These are phyloP conservation scores for Nakataea oryzae DNA, from an alignment of 2,329 filamentous ascomycete genomes.

Conservation along the genomic window DNA sequence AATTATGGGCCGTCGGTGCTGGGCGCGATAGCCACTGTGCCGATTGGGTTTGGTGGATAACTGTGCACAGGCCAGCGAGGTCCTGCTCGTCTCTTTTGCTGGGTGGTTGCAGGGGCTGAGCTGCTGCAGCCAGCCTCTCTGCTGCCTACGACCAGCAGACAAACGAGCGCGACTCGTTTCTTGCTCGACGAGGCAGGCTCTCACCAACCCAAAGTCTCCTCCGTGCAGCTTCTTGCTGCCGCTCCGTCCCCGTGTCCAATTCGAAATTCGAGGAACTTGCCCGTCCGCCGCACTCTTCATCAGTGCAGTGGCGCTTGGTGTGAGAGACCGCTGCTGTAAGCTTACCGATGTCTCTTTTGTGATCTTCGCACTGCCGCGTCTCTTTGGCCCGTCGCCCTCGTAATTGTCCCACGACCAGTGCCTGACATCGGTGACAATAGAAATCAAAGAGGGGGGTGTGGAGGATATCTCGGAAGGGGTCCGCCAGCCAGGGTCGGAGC, in stretches of 20 bases:
- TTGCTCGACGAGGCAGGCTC: too few relatives aligned
- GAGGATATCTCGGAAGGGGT: background rate
- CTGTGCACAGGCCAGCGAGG: background rate
- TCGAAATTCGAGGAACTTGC: background rate
- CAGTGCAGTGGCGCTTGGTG: too few relatives aligned
- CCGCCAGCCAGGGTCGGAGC: background rate
- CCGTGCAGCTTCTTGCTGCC: background rate
- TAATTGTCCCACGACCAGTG: too few relatives aligned
- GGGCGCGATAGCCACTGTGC: background rate
- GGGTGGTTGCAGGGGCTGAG: background rate
- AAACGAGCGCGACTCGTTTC: background rate
- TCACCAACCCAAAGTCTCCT: background rate
- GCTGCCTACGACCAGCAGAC: background rate
- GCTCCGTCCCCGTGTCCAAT: background rate
- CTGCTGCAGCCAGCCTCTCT: background rate
- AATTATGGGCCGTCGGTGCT: background rate
- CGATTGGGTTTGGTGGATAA: background rate
- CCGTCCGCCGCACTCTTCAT: too few relatives aligned
- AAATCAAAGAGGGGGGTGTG: background rate
- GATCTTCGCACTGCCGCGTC: background rate
- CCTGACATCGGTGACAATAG: background rate
- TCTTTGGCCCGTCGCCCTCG: too few relatives aligned
- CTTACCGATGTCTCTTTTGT: background rate
- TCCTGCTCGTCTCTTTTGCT: background rate
- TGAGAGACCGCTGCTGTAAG: too few relatives aligned